phyloP scores from a whole-genome alignment of 169 alveolate genomes.

The Babesia sp. region DNA sequence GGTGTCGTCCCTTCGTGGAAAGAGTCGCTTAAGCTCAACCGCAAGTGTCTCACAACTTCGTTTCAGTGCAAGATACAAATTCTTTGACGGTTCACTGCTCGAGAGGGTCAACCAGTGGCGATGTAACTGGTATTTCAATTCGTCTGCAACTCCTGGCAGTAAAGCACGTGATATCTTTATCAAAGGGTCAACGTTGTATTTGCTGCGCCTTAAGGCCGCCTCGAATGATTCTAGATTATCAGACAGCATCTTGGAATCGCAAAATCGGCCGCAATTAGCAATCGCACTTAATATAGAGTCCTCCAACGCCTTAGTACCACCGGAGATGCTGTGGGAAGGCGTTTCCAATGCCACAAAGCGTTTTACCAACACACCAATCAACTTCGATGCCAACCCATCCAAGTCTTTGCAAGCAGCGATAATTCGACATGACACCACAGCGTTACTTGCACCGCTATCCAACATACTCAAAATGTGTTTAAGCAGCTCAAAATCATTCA shows the following conservation, averaged over 20 bases:
- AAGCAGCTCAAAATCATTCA: conserved; percentile 38
- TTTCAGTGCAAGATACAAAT: conserved; percentile 47
- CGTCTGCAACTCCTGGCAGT: conserved; percentile 55
- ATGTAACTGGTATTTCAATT: conserved; percentile 42
- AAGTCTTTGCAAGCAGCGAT: conserved; percentile 19
- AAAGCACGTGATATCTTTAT: conserved; percentile 54
- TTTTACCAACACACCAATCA: conserved; percentile 57
- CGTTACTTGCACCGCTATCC: conserved; percentile 20
- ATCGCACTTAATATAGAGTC: conserved; percentile 54
- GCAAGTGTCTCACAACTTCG: conserved; percentile 33
- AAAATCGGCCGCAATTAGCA: conserved; percentile 54
- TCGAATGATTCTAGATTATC: conserved; percentile 62
- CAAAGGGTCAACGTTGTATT: conserved; percentile 23
- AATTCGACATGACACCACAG: conserved; percentile 29
- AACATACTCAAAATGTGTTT: conserved; percentile 40
- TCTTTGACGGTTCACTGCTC: conserved; percentile 2
- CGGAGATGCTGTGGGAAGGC: not conserved
- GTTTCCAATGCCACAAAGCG: conserved; percentile 43
- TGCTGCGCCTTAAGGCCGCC: conserved; percentile 37
- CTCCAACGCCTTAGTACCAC: conserved; percentile 3
- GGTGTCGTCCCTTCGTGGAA: not conserved
- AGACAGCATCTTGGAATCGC: conserved; percentile 42
- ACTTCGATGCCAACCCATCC: conserved; percentile 28
- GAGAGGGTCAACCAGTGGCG: conserved; percentile 16
- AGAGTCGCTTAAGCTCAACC: not conserved